These are phyloP conservation scores for Phytomonas francai DNA, from an alignment of 208 protist genomes.

Conservation along the genomic window DNA sequence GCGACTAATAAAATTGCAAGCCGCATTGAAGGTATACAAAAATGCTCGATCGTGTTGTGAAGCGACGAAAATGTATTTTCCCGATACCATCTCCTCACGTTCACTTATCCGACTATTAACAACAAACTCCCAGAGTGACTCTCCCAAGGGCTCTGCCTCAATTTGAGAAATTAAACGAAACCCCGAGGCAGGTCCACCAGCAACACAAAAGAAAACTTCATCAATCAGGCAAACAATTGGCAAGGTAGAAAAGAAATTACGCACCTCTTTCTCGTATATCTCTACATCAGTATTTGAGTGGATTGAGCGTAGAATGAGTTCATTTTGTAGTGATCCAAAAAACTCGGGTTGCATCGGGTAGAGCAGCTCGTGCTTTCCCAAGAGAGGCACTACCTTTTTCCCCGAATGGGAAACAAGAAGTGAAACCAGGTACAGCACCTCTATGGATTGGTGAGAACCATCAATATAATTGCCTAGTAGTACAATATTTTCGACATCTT, in stretches of 20 bases:
- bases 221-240: conserved; percentile 64
- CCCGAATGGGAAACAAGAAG: conserved; percentile 44
- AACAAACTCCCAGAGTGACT: conserved; percentile 52
- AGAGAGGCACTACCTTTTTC: conserved; percentile 34
- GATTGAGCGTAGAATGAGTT: conserved; percentile 38
- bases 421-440: conserved; percentile 60
- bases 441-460: conserved; percentile 62
- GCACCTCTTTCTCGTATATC: conserved; percentile 33
- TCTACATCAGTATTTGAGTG: conserved; percentile 24
- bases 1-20: conserved; percentile 70
- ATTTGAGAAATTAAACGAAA: conserved; percentile 45
- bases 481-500: conserved; percentile 30
- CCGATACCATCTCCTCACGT: conserved; percentile 57
- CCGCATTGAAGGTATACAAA: conserved; percentile 70
- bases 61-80: conserved; percentile 50
- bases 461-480: conserved; percentile 85
- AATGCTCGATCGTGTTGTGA: conserved; percentile 39
- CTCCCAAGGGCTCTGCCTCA: conserved; percentile 14
- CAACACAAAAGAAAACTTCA: conserved; percentile 60
- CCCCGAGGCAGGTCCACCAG: conserved; percentile 40
- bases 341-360: conserved; percentile 59
- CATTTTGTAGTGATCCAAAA: conserved; percentile 65
- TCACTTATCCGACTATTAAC: conserved; percentile 79
- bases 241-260: conserved; percentile 50
- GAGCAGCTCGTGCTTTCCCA: conserved; percentile 73